Base-by-base conservation (phyloP, 2,329 filamentous ascomycete genomes). In the Botrytis squamosa region DNA sequence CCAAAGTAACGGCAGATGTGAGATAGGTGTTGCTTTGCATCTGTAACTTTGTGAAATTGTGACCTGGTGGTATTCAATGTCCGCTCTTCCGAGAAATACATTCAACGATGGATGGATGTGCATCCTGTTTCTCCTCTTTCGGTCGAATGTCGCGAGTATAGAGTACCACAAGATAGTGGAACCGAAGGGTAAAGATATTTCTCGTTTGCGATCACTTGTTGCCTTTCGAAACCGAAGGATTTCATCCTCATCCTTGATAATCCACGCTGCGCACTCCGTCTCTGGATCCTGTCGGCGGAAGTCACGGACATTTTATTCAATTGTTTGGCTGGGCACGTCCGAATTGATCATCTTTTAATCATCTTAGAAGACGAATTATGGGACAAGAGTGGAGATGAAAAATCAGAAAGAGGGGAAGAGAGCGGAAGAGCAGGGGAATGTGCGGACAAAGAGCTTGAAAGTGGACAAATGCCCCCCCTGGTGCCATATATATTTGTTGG, bases 301-400 rank as follows among this genome's bases (percentile, higher is more conserved):
- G 63, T 33, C 40, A 57, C 70, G 70, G 70, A 60, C 70, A 59
- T 49, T 66, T 67, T 67, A 25, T 64, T 59, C 33, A 49, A 38
- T 72, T n/a, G 33, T 44, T 57, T 59, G n/a, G 40, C 44, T 55
- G 62, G 38, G 20, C 60, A 25, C 63, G 14, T 55, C n/a, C 38
- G 22, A 59, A 52, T n/a, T 66, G 46, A 57, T 66, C 46, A 72
- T 65, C 60, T 38, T 65, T 65, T 33, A 52, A 33, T 46, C n/a
- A 71, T 66, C 60, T 49, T 72, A 72, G 49, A 72, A 68, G 70
- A 59, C 70, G 70, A 72, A 72, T 72, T 68, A 72, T 72, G 70
- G 70, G 46, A 60, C 70, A 68, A 38, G 46, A 72, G 70, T 72
- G 70, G 70, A 72, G 70, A 72, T 68, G 40, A 55, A 68, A 60